Conservation (phyloP, 1,139 yeast species). For the Suhomyces choctaworum region DNA sequence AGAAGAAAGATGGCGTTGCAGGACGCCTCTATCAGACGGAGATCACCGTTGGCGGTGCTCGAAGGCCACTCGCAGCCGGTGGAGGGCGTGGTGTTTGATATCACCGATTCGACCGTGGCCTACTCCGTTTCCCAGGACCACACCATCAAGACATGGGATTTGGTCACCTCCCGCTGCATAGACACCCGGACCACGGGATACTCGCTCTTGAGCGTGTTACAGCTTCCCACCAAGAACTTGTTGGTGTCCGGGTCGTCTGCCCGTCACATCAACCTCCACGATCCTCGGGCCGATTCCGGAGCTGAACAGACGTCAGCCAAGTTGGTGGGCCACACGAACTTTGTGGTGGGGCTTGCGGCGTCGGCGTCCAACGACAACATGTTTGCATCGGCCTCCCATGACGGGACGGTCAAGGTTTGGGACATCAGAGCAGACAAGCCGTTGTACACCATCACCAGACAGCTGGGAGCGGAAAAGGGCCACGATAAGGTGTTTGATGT, state of each 20-base stretch:
- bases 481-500: constrained; percentile 78
- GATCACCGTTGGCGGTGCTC: constrained; percentile 75
- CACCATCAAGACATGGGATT: constrained; percentile 93
- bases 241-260: constrained; percentile 94
- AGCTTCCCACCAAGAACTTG: constrained; percentile 63
- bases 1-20: constrained; percentile 80
- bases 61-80: constrained; percentile 87
- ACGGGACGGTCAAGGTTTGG: constrained; percentile 95
- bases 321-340: constrained; percentile 86
- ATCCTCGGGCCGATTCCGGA: constrained; percentile 61
- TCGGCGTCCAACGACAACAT: constrained; percentile 76
- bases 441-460: constrained; percentile 82
- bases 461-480: constrained; percentile 37
- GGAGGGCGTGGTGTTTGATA: constrained; percentile 77
- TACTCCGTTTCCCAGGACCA: constrained; percentile 97
- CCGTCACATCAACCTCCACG: constrained; percentile 90
- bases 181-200: constrained; percentile 90
- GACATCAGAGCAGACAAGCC: constrained; percentile 86
- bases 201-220: constrained; percentile 74
- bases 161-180: constrained; percentile 76
- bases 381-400: constrained; percentile 90
- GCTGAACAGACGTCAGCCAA: constrained; percentile 56
- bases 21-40: constrained; percentile 74
- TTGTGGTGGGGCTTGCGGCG: constrained; percentile 76
- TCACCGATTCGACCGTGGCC: constrained; percentile 71